Conservation (phyloP, 1,284 basidiomycete species). For the Ganoderma lucidum region DNA sequence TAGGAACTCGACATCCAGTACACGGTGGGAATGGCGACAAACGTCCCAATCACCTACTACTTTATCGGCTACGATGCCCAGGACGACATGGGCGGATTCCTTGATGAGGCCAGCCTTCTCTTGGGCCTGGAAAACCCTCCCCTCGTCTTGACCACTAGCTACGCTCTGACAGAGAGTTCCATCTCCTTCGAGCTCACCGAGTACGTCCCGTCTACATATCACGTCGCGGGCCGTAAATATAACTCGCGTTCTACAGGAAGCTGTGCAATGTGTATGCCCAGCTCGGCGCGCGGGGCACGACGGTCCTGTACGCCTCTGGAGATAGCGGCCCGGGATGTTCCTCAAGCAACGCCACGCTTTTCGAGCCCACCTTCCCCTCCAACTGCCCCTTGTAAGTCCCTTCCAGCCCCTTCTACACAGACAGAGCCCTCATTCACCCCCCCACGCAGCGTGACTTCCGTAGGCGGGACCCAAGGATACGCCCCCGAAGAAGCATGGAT, state of each 20-base stretch:
- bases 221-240: background rate
- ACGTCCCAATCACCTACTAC: slow-evolving; percentile 37
- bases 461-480: slow-evolving; percentile 59
- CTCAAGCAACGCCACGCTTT: slow-evolving; percentile 52
- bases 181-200: slow-evolving; percentile 36
- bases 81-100: slow-evolving; percentile 26
- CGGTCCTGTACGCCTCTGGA: slow-evolving; percentile 69
- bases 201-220: slow-evolving; percentile 9
- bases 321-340: slow-evolving; percentile 65
- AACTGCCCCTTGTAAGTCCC: slow-evolving; percentile 53
- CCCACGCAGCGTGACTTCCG: slow-evolving; percentile 60
- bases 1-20: slow-evolving; percentile 67
- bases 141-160: slow-evolving; percentile 64
- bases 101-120: slow-evolving; percentile 28
- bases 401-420: background rate
- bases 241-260: slow-evolving; percentile 19
- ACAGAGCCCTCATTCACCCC: background rate
- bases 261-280: slow-evolving; percentile 41
- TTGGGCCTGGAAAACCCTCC: slow-evolving; percentile 61
- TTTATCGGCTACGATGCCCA: slow-evolving; percentile 25
- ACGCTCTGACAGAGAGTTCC: slow-evolving; percentile 40
- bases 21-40: slow-evolving; percentile 64
- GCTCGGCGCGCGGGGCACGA: slow-evolving; percentile 66
- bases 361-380: slow-evolving; percentile 75
- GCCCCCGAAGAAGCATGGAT: slow-evolving; percentile 56